Base-by-base conservation (phyloP, 2,329 filamentous ascomycete species). In the Fusarium clavum region DNA sequence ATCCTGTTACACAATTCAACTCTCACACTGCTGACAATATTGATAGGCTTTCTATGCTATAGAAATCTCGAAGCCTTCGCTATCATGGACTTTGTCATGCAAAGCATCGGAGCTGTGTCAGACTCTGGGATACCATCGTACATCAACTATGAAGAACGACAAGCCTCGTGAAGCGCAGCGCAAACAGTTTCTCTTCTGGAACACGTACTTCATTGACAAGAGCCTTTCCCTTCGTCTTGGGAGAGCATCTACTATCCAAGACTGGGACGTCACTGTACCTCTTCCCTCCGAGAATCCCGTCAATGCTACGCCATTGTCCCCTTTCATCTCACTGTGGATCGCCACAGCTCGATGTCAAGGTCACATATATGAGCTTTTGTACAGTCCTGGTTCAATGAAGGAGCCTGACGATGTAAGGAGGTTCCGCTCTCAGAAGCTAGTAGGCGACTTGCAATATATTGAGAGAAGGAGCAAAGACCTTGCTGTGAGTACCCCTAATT, bases 181-280 rank as follows among this genome's bases (percentile, higher is more conserved):
- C 69, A 76, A 76, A 34, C 60, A 68, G 16, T 73, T 81, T 3
- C 72, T 89, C 11, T 90, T 90, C 72, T 90, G 88, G 88, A 82
- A 79, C 40, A 77, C 86, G 0, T 90, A 90, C 67, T 83, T 85
- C 48, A 77, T 89, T 18, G 85, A 89, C 64, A 88, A 86, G 62
- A 82, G 82, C 20, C 77, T 90, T 20, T 85, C 86, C 0, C 80
- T 90, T 5, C 83, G 86, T 5, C 77, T 90, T 6, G 88, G 88
- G 0, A 82, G 81, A 18, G 79, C 86, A 0, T 84, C 86, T 1
- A 82, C 82, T 7, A 82, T 90, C 4, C 86, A 86, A 45, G 86
- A 88, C 69, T 88, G 85, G 76, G 87, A 90, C 63, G 85, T 90
- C 59, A 86, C 77, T 18, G 76, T 79, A 8, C 82, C 77, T 41